These are phyloP conservation scores for Peronospora farinosa DNA, from an alignment of 352 stramenopile genomes.

Conservation along the genomic window DNA sequence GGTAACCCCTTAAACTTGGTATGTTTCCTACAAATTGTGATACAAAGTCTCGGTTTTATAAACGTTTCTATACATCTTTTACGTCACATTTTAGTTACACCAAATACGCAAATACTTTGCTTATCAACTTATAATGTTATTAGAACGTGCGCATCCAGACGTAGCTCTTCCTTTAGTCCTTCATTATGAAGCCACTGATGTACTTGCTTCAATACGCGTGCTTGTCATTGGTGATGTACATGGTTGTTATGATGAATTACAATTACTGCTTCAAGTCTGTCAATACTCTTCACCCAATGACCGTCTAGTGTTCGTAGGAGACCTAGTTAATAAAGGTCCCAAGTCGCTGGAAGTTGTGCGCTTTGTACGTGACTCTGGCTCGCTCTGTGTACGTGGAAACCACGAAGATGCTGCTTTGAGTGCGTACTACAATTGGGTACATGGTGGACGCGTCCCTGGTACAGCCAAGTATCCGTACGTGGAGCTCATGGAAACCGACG, in stretches of 20 bases:
- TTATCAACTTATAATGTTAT: constrained; percentile 5
- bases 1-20: no score
- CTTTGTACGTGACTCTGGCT: constrained; percentile 48
- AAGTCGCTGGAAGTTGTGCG: constrained; percentile 71
- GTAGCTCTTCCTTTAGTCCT: constrained; percentile 42
- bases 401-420: constrained; percentile 71
- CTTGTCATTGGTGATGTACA: constrained; percentile 90
- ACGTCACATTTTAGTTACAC: no score
- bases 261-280: constrained; percentile 43
- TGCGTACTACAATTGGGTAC: constrained; percentile 49
- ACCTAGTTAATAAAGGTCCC: constrained; percentile 91
- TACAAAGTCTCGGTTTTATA: no score
- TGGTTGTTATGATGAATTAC: constrained; percentile 85
- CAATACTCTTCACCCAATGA: constrained; percentile 46
- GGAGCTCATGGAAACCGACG: constrained; percentile 38
- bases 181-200: constrained; percentile 37
- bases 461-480: constrained; percentile 67
- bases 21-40: no score
- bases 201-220: constrained; percentile 36
- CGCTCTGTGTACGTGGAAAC: constrained; percentile 72
- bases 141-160: constrained; percentile 36
- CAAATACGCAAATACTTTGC: no score
- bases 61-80: no score
- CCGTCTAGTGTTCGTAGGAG: constrained; percentile 83
- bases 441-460: constrained; percentile 6